These are phyloP conservation scores for Schizochytrium sp. DNA, from an alignment of 108 stramenopile genomes.

Conservation along the genomic window DNA sequence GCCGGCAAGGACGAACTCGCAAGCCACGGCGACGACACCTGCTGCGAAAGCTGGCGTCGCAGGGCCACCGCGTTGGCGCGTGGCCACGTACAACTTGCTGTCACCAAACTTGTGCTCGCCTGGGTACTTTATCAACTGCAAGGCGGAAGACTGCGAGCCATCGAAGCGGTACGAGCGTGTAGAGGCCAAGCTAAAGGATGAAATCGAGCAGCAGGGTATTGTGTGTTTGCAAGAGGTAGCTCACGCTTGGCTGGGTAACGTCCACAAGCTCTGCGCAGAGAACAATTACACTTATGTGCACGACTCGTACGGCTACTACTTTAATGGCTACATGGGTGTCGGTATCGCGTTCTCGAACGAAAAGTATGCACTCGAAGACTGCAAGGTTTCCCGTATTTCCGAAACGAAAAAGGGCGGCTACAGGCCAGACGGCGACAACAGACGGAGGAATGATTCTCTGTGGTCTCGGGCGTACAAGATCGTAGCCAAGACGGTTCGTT, in stretches of 20 bases:
- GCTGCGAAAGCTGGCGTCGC: not conserved
- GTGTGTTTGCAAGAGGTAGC: constrained; percentile 50
- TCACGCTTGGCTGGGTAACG: constrained; percentile 29
- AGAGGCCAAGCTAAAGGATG: constrained; percentile 16
- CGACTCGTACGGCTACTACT: constrained; percentile 72
- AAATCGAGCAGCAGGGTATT: constrained; percentile 21
- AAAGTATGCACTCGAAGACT: constrained; percentile 18
- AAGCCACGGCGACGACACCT: not conserved
- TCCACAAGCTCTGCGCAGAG: constrained; percentile 71
- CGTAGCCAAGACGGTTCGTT: not conserved
- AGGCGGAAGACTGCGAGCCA: constrained; percentile 14
- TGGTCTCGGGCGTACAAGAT: not conserved
- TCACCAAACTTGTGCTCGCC: not conserved
- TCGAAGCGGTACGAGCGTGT: not conserved
- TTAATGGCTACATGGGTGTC: constrained; percentile 88
- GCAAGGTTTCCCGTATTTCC: constrained; percentile 27
- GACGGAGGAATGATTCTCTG: not conserved
- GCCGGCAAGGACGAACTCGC: not conserved
- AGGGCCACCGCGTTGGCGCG: not conserved
- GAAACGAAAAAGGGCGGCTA: constrained; percentile 36
- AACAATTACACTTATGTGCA: constrained; percentile 75
- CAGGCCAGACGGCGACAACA: not conserved
- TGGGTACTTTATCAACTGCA: constrained; percentile 16
- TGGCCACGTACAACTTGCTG: constrained; percentile 32
- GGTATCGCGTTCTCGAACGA: constrained; percentile 61